Percentiles rank a stretch among this genome's conserved stretches.
These are phyloP conservation scores for Xerocomus brunneocitrinus DNA, from an alignment of 768 basidiomycete species.

Conservation along the genomic window DNA sequence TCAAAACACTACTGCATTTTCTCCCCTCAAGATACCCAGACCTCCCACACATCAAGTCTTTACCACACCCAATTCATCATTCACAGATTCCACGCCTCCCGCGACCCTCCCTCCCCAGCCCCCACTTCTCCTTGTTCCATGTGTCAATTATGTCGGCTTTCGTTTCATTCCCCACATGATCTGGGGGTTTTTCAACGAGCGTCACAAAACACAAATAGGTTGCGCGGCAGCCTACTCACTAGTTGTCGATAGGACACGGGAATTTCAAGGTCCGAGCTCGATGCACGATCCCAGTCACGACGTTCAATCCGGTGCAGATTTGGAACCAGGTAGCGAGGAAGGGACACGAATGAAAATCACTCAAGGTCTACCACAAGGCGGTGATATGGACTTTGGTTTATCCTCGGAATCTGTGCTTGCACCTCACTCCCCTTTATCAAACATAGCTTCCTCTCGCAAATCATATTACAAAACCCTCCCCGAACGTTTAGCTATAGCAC, in stretches of 20 bases:
- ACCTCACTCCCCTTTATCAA: constrained; percentile 52
- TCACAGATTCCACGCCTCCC: constrained; percentile 45
- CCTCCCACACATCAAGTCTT: constrained; percentile 16
- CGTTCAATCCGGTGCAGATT: constrained; percentile 12
- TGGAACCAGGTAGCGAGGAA: constrained; percentile 5
- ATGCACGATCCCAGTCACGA: constrained; percentile 16
- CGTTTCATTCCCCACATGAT: constrained; percentile 85
- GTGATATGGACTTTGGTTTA: constrained; percentile 76
- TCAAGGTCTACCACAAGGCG: constrained; percentile 18
- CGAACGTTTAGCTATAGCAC: constrained; percentile 61
- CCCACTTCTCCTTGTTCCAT: constrained; percentile 73
- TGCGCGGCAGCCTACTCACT: constrained; percentile 78
- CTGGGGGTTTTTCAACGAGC: constrained; percentile 88
- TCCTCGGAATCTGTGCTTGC: constrained; percentile 66
- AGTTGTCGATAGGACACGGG: constrained; percentile 57
- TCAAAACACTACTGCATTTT: constrained; percentile 29
- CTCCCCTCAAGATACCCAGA: constrained; percentile 28
- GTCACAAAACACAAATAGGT: constrained; percentile 72
- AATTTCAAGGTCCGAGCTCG: constrained; percentile 41
- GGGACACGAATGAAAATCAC: constrained; percentile 1
- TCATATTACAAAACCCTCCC: constrained; percentile 74
- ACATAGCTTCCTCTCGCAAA: constrained; percentile 64
- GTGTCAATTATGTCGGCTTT: constrained; percentile 74
- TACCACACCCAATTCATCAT: constrained; percentile 19
- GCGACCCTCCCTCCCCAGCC: constrained; percentile 64